Evolutionary conservation across 352 stramenopile species (phyloP), one percentile per base, ranked within the genome.

Genomic region (Pythium insidiosum): DNA sequence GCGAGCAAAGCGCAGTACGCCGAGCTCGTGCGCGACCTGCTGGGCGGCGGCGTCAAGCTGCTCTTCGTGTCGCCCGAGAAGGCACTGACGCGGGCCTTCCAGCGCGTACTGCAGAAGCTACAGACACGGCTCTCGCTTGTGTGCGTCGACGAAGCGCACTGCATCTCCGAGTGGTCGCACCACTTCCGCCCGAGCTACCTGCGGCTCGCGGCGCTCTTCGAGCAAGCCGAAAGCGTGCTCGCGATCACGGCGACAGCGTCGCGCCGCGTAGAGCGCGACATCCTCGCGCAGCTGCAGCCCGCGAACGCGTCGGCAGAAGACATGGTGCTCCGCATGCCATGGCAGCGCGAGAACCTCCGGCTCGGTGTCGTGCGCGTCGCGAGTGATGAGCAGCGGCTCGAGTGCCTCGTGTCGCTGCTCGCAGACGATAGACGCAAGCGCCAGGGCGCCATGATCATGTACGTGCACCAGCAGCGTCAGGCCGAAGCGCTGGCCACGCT

Each of bases 121-220:
- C 56, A 58, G 3, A 47, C 63, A 24, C 61, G 72, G 3, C 41
- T 92, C 18, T 81, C 72, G 19, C 73, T 97, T 13, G 79, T 97
- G 1, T 96, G 84, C 38, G 79, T 98, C 12, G 94, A 98, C 48
- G 94, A 98, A 73, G 90, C 89, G 4, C 94, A 98, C 56, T 98
- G 93, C 54, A 69, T 98, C 23, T 96, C 83, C 9, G 85, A 98
- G 53, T 98, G 94, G 94, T 95, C 80, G 3, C 88, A 97, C 48
- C 91, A 97, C 66, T 98, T 98, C 47, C 76, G 94, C 1, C 88
- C 91, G 26, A 85, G 74, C 38, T 92, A 88, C 47, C 43, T 92
- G 39, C 71, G 77, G 0, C 49, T 92, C 2, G 56, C 65, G 16
- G 47, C 60, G 19, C 34, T 90, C 2, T 85, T 90, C 39, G 61